Base-by-base conservation (phyloP, 2,329 filamentous ascomycete genomes). In the Trichophyton verrucosum region DNA sequence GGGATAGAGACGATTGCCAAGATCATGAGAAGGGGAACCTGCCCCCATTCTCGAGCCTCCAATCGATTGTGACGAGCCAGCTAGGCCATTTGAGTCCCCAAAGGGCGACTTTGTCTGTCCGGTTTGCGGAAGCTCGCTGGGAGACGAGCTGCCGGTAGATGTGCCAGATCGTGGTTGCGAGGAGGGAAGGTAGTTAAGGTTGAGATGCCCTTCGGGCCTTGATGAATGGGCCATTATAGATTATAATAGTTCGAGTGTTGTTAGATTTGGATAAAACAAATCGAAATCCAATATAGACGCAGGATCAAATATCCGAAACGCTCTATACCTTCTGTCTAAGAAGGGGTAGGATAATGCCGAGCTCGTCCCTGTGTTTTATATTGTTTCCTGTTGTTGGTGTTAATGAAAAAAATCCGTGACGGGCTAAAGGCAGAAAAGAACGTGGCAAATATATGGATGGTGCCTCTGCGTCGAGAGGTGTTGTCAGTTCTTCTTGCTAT, bases 11-110 rank as follows among this genome's bases (percentile, higher is more conserved):
- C 92, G 74, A 66, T 83, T 85, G 62, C 86, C 85, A 71, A 91
- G 84, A 67, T 97, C 94, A 78, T 96, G 91, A 76, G 91, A 96
- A 69, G 94, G 94, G 81, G 94, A 99, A 73, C 91, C 91, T 79
- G 90, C 86, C 80, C 91, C 91, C 71, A 92, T 88, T 78, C 92
- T 80, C 66, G 80, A 78, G 70, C 76, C 77, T 64, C 79, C 79
- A 61, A 82, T 77, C 61, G 81, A 78, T 61, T 73, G 75, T 62
- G 75, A 75, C 63, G 77, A 70, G 60, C 73, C 73, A 62, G 74
- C 85, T 68, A 89, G 76, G 62, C 82, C 80, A 68, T 83, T 83
- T 56, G 86, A 79, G 64, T 87, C 77, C 62, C 85, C 85, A 71
- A 92, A 88, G 22, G 89, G 84, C 65, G 89, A 87, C 75, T 90